A percentile compares a stretch with the other conserved stretches of the same genome.
These are phyloP conservation scores for Neurospora pannonica DNA, from an alignment of 495 filamentous ascomycete genomes.

Conservation along the genomic window DNA sequence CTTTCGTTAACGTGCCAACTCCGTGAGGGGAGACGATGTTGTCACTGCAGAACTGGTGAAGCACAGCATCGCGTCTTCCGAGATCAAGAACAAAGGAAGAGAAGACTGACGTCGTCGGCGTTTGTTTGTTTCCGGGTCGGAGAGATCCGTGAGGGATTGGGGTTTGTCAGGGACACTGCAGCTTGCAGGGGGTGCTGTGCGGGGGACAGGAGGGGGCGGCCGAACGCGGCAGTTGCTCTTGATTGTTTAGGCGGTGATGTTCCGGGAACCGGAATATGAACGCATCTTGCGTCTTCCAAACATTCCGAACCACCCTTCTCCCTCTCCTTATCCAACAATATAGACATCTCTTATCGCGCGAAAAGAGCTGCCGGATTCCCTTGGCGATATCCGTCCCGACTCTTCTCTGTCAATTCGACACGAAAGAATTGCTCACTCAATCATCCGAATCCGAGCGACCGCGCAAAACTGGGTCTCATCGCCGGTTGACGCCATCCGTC, in stretches of 20 bases:
- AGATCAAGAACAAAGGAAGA: not conserved
- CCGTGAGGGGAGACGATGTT: not conserved
- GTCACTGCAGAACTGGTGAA: not conserved
- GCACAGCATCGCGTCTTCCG: not conserved
- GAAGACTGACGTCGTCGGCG: not conserved
- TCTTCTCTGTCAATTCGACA: not conserved
- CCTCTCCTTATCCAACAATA: not conserved
- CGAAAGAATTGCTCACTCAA: not conserved
- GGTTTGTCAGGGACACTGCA: not conserved
- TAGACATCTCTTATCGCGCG: not conserved
- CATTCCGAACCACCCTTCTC: not conserved
- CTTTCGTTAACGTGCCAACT: not conserved
- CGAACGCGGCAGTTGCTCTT: not conserved
- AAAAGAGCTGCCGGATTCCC: not conserved
- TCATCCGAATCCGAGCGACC: not conserved
- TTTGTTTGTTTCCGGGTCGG: not conserved
- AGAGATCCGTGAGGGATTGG: not conserved
- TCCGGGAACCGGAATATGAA: not conserved
- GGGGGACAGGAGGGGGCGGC: not conserved
- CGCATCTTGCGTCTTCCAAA: not conserved
- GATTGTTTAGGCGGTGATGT: not conserved
- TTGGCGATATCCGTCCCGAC: not conserved
- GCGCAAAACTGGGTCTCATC: not conserved
- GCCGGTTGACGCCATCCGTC: not conserved
- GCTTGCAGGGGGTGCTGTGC: not conserved